Conservation (phyloP, 129 eudicot species). For the Apium graveolens region DNA sequence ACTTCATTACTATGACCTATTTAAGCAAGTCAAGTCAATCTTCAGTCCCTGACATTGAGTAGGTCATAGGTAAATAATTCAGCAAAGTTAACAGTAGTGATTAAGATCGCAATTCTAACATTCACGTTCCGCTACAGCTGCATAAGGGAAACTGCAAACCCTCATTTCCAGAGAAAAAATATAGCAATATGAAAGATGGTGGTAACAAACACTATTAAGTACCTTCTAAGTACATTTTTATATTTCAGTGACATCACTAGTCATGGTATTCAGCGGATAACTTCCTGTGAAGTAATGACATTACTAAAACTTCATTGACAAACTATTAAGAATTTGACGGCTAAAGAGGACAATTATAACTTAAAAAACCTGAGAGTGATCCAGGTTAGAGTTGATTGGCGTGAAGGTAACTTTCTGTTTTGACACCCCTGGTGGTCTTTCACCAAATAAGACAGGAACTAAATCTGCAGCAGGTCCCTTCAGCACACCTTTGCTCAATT, state of each 20-base stretch:
- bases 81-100: background rate
- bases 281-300: background rate
- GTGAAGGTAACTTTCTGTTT: constrained; percentile 68
- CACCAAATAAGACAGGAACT: constrained; percentile 93
- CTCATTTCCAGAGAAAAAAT: background rate
- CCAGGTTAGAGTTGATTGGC: constrained; percentile 70
- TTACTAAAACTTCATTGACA: background rate
- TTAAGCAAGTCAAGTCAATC: background rate
- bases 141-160: background rate
- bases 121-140: background rate
- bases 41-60: background rate
- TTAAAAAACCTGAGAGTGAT: constrained; percentile 82
- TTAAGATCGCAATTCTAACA: background rate
- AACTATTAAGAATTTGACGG: background rate
- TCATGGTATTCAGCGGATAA: background rate
- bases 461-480: constrained; percentile 89
- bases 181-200: background rate
- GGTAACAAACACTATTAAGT: background rate
- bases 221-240: background rate
- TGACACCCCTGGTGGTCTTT: constrained; percentile 52
- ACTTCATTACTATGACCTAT: background rate
- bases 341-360: background rate
- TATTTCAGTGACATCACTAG: background rate
- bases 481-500: constrained; percentile 80
- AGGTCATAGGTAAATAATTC: background rate